These are phyloP conservation scores for Trichophaea hybrida DNA, from an alignment of 2,329 filamentous ascomycete species.

Conservation along the genomic window DNA sequence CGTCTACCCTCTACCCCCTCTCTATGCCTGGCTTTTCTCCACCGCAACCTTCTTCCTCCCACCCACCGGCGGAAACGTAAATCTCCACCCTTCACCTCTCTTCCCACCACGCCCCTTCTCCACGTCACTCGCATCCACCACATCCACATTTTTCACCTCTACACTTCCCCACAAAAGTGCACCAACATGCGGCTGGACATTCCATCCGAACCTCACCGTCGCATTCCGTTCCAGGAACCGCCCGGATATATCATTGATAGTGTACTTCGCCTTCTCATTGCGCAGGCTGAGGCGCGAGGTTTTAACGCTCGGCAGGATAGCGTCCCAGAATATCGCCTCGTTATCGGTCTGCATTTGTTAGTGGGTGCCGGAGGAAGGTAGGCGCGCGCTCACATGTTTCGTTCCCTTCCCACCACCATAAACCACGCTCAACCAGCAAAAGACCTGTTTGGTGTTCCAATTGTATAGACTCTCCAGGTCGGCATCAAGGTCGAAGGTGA, in stretches of 20 bases:
- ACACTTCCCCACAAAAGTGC: slow-evolving; percentile 63
- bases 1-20: too few species aligned
- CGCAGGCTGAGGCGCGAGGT: slow-evolving; percentile 54
- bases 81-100: background rate
- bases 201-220: slow-evolving; percentile 73
- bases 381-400: slow-evolving; percentile 24
- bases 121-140: background rate
- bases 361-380: slow-evolving; percentile 22
- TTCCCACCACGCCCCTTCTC: background rate
- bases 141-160: slow-evolving; percentile 32
- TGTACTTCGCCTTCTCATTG: slow-evolving; percentile 89
- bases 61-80: slow-evolving; percentile 1
- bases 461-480: slow-evolving; percentile 88
- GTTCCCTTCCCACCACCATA: slow-evolving; percentile 32
- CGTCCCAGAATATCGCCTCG: slow-evolving; percentile 88
- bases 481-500: slow-evolving; percentile 83
- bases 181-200: slow-evolving; percentile 95
- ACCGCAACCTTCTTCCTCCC: background rate
- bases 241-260: slow-evolving; percentile 79
- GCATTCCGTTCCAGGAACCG: slow-evolving; percentile 57
- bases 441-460: slow-evolving; percentile 98
- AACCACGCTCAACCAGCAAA: slow-evolving; percentile 82
- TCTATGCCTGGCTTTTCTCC: background rate
- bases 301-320: slow-evolving; percentile 58
- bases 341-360: slow-evolving; percentile 37